Evolutionary conservation across 345 rosid species (phyloP).

Genomic region (Lagerstroemia speciosa): DNA sequence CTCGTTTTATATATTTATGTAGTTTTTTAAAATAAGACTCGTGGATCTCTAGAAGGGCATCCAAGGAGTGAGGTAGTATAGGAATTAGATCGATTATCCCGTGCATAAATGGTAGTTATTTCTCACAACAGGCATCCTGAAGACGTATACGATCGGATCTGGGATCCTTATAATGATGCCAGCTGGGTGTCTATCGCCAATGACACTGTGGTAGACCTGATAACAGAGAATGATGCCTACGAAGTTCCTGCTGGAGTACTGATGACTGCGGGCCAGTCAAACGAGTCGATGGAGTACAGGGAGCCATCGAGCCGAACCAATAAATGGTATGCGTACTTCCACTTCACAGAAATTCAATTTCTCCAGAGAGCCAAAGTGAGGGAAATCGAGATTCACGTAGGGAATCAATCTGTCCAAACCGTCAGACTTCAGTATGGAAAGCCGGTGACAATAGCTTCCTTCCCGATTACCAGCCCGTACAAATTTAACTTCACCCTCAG

Average conservation of each 20-base stretch:
- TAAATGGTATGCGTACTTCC: slow-evolving; percentile 1
- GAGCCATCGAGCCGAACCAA: neutral
- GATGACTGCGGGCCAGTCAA: neutral
- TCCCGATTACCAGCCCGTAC: neutral
- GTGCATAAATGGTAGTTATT: neutral
- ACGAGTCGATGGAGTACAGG: neutral
- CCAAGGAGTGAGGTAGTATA: too few relatives aligned
- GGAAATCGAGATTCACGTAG: neutral
- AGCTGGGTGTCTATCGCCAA: neutral
- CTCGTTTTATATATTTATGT: too few relatives aligned
- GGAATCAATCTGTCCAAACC: neutral
- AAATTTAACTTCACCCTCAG: neutral
- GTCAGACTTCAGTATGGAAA: neutral
- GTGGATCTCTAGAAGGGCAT: too few relatives aligned
- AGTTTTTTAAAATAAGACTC: too few relatives aligned
- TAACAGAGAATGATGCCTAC: neutral
- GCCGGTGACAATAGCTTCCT: neutral
- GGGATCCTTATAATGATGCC: neutral
- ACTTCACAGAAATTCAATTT: slow-evolving; percentile 1
- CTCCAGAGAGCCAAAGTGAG: neutral
- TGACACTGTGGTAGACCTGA: neutral
- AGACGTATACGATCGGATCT: neutral
- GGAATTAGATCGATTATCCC: too few relatives aligned
- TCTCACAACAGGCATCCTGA: slow-evolving; percentile 1
- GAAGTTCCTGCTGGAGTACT: neutral